These are phyloP conservation scores for Phialocephala subalpina DNA, from an alignment of 2,329 filamentous ascomycete species.

Conservation along the genomic window DNA sequence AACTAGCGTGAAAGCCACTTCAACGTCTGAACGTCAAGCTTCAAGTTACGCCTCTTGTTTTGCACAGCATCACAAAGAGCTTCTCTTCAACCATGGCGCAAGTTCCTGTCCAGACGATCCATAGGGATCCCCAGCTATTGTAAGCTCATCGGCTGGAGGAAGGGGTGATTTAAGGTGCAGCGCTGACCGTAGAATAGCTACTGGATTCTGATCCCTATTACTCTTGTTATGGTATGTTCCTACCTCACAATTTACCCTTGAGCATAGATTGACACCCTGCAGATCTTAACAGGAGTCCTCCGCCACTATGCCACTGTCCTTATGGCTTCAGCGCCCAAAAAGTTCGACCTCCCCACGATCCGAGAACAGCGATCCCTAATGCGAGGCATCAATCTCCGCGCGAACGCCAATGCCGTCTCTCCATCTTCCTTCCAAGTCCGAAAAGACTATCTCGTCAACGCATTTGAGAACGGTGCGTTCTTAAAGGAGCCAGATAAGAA, in stretches of 20 bases:
- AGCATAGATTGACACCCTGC: constrained; percentile 22
- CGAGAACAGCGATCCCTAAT: constrained; percentile 88
- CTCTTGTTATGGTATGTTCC: constrained; percentile 83
- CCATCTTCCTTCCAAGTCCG: constrained; percentile 79
- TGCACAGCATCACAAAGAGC: constrained; percentile 13
- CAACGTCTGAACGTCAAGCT: constrained; percentile 36
- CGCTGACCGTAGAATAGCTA: constrained; percentile 68
- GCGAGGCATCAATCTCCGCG: constrained; percentile 84
- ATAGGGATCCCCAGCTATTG: constrained; percentile 98
- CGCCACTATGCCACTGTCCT: constrained; percentile 97
- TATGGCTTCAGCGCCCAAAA: constrained; percentile 85
- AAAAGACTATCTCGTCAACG: constrained; percentile 82
- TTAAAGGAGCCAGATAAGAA: constrained; percentile 88
- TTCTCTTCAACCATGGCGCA: constrained; percentile 72
- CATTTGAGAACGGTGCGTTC: constrained; percentile 86
- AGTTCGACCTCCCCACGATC: constrained; percentile 75
- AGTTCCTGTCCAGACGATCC: constrained; percentile 90
- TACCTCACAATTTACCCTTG: neutral
- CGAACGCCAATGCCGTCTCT: constrained; percentile 82
- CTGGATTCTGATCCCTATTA: constrained; percentile 98
- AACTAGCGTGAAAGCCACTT: constrained; percentile 31
- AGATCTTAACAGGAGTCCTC: constrained; percentile 92
- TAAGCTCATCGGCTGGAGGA: constrained; percentile 56
- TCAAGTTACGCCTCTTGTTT: constrained; percentile 16
- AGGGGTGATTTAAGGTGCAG: constrained; percentile 25